A percentile compares a stretch with the other conserved stretches of the same genome.
Conservation (phyloP, 2,329 filamentous ascomycete species). For the Hirsutella thompsonii region DNA sequence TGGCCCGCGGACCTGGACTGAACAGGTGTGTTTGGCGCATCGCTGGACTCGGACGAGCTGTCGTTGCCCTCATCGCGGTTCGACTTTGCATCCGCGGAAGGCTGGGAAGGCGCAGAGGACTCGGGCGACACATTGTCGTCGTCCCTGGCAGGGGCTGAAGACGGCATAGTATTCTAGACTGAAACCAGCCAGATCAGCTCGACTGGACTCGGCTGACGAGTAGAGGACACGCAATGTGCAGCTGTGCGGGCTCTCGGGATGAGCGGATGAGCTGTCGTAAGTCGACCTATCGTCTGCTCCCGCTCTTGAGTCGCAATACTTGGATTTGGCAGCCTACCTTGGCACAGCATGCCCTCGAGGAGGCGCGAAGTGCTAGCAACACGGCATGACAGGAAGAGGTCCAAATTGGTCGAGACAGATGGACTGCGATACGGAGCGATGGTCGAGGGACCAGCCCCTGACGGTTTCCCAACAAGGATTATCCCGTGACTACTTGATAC, state of each 20-base stretch:
- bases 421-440: background rate
- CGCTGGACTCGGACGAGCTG: background rate
- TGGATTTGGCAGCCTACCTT: slow-evolving; percentile 3
- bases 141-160: slow-evolving; percentile 6
- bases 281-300: no score
- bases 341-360: slow-evolving; percentile 6
- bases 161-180: slow-evolving; percentile 11
- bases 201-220: no score
- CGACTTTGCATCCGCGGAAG: slow-evolving; percentile 1
- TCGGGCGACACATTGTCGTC: slow-evolving; percentile 8
- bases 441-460: no score
- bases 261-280: no score
- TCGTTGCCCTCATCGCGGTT: background rate
- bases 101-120: slow-evolving; percentile 3
- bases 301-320: background rate
- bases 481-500: no score
- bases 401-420: background rate
- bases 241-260: no score
- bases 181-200: slow-evolving; percentile 5
- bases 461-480: no score
- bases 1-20: slow-evolving; percentile 4
- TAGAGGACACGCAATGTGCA: no score
- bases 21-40: slow-evolving; percentile 1
- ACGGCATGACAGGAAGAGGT: slow-evolving; percentile 5
- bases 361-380: slow-evolving; percentile 1